These are phyloP conservation scores for Articulospora tetracladia DNA, from an alignment of 495 filamentous ascomycete genomes.

Conservation along the genomic window DNA sequence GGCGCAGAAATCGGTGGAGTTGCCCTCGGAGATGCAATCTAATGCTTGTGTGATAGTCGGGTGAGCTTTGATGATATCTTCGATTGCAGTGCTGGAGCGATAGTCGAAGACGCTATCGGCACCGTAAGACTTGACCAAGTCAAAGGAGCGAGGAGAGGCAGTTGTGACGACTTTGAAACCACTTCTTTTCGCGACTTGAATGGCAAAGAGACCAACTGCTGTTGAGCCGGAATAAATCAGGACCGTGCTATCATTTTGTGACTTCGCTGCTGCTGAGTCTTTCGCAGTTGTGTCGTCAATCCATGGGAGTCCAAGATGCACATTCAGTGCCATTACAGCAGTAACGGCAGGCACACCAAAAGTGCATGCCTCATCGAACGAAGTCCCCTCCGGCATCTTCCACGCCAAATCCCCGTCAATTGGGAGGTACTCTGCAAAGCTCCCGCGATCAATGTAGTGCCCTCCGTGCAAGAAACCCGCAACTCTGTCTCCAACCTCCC, in stretches of 20 bases:
- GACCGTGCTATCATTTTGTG: constrained; percentile 19
- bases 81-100: constrained; percentile 26
- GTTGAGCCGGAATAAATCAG: constrained; percentile 59
- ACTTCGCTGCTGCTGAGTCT: constrained; percentile 17
- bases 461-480: constrained; percentile 40
- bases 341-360: constrained; percentile 48
- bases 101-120: constrained; percentile 59
- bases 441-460: constrained; percentile 40
- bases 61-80: constrained; percentile 36
- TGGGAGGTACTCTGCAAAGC: constrained; percentile 48
- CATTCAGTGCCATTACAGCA: constrained; percentile 42
- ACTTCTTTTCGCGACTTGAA: constrained; percentile 45
- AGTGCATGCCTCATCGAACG: constrained; percentile 43
- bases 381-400: constrained; percentile 40
- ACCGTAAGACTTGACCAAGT: constrained; percentile 47
- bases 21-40: constrained; percentile 31
- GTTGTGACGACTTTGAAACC: constrained; percentile 55
- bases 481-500: constrained; percentile 39
- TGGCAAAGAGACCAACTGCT: constrained; percentile 53
- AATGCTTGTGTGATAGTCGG: constrained; percentile 29
- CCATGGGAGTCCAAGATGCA: constrained; percentile 30
- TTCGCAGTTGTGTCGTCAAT: constrained; percentile 11
- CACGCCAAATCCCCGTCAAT: constrained; percentile 31
- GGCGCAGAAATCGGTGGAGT: constrained; percentile 36
- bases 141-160: constrained; percentile 48